Evolutionary conservation across 768 basidiomycete genomes (phyloP), one percentile per base, ranked within the genome.

Genomic region (Lanmaoa pseudosensibilis): DNA sequence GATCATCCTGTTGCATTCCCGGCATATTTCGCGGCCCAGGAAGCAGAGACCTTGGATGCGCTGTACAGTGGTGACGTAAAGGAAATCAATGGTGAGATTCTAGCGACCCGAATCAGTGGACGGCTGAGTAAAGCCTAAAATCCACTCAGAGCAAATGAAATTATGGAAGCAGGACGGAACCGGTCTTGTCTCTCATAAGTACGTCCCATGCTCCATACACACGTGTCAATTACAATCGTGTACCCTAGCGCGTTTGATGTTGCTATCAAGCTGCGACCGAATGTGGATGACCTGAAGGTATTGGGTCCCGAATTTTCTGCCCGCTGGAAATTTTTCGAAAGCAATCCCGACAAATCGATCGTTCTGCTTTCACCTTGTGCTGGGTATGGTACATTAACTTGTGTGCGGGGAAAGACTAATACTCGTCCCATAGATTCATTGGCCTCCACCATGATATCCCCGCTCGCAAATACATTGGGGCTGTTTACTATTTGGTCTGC

Each of bases 131-230:
- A 30, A 30, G 27, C 7, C 27, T 30, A 36, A 65, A 56, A 10
- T 16, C 30, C 27, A 23, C 3, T 18, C 25, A 77, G 76, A 70
- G 50, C 71, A 73, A 64, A 61, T 56, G 33, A 65, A 55, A 11
- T 65, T 73, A 41, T 79, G 73, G 69, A 57, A 59, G n/a, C 64
- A 67, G 44, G 65, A 72, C 3, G 83, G 80, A 4, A 73, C 66
- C n/a, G 83, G 82, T 12, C 60, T 81, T 46, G 69, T 86, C 57
- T 74, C 83, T 2, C 78, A 81, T 62, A 87, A 84, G 85, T 85
- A 47, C 5, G 76, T 55, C 61, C n/a, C 27, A 18, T 33, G 16
- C 41, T 48, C 12, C 33, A 33, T 5, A 36, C 32, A 4, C 2
- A 21, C 30, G n/a, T 15, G 25, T 21, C 9, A 30, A 27, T 46